Base-by-base conservation (phyloP, 257 asterid species). In the Rauvolfia tetraphylla region DNA sequence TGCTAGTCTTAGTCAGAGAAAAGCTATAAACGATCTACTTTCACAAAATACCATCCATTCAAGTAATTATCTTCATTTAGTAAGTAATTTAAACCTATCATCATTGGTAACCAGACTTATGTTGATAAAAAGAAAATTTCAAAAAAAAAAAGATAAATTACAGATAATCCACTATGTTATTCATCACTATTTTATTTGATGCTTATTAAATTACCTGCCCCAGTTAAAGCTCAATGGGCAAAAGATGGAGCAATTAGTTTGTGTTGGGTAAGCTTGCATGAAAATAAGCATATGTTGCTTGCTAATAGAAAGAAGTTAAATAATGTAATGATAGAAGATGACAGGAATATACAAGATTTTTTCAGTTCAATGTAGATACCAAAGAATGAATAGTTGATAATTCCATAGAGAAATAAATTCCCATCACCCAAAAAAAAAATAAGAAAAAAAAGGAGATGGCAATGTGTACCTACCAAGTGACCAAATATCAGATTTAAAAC, bases 401-500 rank as follows among this genome's bases (percentile, higher is more conserved):
- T 34, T 67, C 27, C 31, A 23, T 25, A 2, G 51, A 25, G 53
- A 42, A 34, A 54, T 25, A 39, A 61, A 15, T 14, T 33, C 38
- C 44, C 65, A 63, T 9, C 4, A 10, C 2, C 1, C 8, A 6
- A 2, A 1, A 4, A 1, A 73, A 73, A 42, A 23, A 27, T 6
- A 44, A 18, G 20, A 22, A 5, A 18, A 0, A 74, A 74, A 46
- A n/a, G 25, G 14, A 49, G 23, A 5, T 15, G 13, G 67, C 25
- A 54, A 71, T 36, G 71, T 33, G 7, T 33, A 81, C 92, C 48
- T 89, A 95, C 99, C 99, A 36, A 95, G 95, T 34, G 99, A 95
- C 99, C 99, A 93, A 71, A 95, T 95, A 83, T 95, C 99, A 14
- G 99, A 95, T 80, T 95, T 95, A 77, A 93, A 95, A 72, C 99